Percentiles rank a stretch among this genome's conserved stretches.
phyloP scores from a whole-genome alignment of 371 early-diverging fungal species.

The Mucor irregularis region DNA sequence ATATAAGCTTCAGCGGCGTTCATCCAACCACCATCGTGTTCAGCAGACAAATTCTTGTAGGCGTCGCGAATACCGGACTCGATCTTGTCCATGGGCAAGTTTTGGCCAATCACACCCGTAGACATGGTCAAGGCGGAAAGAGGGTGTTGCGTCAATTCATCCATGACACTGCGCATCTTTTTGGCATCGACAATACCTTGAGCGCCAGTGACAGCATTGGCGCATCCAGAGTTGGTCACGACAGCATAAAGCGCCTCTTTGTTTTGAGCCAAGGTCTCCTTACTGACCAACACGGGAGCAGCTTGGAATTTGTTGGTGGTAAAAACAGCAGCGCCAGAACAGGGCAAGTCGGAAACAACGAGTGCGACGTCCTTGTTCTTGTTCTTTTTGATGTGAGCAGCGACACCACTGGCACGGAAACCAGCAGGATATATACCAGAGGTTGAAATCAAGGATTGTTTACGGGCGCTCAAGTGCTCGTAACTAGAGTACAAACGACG shows the following conservation, averaged over 20 bases:
- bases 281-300: constrained; percentile 85
- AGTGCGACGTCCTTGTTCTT: constrained; percentile 79
- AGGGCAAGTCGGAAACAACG: constrained; percentile 72
- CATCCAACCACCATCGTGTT: constrained; percentile 74
- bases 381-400: constrained; percentile 84
- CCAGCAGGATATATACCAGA: constrained; percentile 75
- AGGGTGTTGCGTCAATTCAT: constrained; percentile 43
- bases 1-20: constrained; percentile 85
- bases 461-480: constrained; percentile 33
- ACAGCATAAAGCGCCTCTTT: constrained; percentile 61
- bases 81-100: constrained; percentile 84
- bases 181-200: constrained; percentile 81
- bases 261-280: constrained; percentile 58
- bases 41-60: constrained; percentile 45
- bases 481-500: constrained; percentile 24
- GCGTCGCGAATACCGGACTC: constrained; percentile 65
- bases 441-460: constrained; percentile 50
- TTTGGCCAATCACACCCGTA: constrained; percentile 96
- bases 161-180: constrained; percentile 65
- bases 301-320: constrained; percentile 92
- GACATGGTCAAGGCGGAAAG: constrained; percentile 83
- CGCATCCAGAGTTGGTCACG: constrained; percentile 91
- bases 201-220: constrained; percentile 94
- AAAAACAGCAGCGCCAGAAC: constrained; percentile 87
- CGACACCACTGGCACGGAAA: constrained; percentile 78